Conservation (phyloP, 2,329 filamentous ascomycete genomes). For the Epicoccum sorghinum region DNA sequence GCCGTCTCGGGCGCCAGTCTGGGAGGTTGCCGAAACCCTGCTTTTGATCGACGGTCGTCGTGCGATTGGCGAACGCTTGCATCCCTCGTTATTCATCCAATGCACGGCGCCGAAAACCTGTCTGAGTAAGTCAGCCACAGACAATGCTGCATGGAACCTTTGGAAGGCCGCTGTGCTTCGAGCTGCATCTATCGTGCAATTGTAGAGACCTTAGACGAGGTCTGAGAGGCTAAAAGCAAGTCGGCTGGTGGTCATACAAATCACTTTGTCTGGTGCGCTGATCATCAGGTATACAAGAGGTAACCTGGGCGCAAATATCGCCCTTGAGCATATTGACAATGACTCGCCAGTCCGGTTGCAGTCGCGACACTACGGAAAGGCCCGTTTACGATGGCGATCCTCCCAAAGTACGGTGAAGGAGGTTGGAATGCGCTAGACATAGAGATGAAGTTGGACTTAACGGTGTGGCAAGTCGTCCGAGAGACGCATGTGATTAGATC, state of each 20-base stretch:
- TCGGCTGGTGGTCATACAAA: neutral
- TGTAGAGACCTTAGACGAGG: neutral
- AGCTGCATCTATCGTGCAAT: neutral
- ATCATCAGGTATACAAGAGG: constrained; percentile 5
- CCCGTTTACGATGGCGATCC: neutral
- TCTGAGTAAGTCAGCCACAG: constrained; percentile 3
- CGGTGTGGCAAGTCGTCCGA: constrained; percentile 12
- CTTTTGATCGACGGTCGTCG: constrained; percentile 2
- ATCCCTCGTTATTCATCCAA: constrained; percentile 1
- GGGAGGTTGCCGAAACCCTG: constrained; percentile 1
- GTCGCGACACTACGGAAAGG: constrained; percentile 1
- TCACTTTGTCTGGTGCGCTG: neutral
- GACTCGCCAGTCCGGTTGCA: constrained; percentile 5
- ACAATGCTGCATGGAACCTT: neutral
- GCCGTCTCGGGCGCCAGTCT: constrained; percentile 2
- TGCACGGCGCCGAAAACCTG: neutral
- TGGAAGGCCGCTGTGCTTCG: neutral
- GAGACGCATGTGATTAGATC: constrained; percentile 12
- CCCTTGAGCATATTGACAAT: neutral
- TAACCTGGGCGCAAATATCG: neutral
- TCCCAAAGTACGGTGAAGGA: constrained; percentile 12
- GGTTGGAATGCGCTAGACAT: constrained; percentile 3
- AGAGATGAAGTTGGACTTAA: neutral
- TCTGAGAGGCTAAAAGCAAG: neutral
- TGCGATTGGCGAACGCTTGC: constrained; percentile 5